Conservation (phyloP, 768 basidiomycete species). For the Hericium erinaceus region DNA sequence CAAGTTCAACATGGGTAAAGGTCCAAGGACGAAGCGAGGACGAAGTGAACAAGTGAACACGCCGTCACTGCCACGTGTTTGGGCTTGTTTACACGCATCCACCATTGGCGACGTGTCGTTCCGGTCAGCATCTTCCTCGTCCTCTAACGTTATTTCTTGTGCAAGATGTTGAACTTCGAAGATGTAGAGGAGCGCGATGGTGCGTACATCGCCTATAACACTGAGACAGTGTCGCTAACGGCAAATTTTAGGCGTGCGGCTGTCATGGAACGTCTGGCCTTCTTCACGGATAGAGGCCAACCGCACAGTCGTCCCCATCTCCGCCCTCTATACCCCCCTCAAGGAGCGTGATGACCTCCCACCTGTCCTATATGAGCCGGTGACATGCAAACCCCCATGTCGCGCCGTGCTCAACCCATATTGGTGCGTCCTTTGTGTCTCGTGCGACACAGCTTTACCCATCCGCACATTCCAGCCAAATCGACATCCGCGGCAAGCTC, state of each 20-base stretch:
- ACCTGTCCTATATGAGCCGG: conserved; percentile 94
- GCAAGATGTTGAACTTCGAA: conserved; percentile 76
- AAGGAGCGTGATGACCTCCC: conserved; percentile 92
- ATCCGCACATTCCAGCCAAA: conserved; percentile 56
- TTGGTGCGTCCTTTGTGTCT: conserved; percentile 48
- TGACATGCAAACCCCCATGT: conserved; percentile 94
- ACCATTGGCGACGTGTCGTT: conserved; percentile 3
- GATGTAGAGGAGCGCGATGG: conserved; percentile 97
- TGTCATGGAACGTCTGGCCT: conserved; percentile 99
- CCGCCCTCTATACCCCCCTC: conserved; percentile 94
- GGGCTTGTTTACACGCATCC: neutral
- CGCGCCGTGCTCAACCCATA: conserved; percentile 96
- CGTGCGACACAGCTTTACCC: neutral
- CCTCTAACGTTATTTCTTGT: conserved; percentile 1
- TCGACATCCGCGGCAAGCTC: conserved; percentile 95
- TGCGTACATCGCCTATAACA: conserved; percentile 25
- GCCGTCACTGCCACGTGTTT: neutral
- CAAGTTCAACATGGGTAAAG: too few species aligned
- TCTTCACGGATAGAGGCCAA: conserved; percentile 97
- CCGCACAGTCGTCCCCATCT: conserved; percentile 94
- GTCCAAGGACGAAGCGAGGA: too few species aligned
- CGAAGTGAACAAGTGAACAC: too few species aligned
- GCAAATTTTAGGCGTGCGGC: conserved; percentile 60
- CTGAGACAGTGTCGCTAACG: too few species aligned
- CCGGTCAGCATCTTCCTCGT: neutral